Evolutionary conservation across 768 basidiomycete genomes (phyloP), one percentile per base, ranked within the genome.

Genomic region (Lentinula raphanica): DNA sequence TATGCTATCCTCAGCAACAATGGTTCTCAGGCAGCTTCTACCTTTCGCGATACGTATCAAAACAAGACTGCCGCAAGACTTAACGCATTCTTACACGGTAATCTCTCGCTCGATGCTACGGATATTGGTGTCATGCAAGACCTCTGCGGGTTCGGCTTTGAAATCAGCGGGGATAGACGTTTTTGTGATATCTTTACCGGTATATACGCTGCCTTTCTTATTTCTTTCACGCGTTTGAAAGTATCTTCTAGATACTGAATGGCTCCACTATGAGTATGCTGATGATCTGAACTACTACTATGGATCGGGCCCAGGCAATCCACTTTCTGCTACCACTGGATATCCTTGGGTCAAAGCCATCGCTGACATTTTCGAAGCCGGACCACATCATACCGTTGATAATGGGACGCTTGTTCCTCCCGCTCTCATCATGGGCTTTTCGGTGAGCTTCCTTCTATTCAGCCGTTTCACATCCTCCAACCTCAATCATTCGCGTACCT

Each of bases 251-350:
- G 75, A 70, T 7, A 61, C 61, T 6, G 77, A 79, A 62, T 77
- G 76, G 77, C 60, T 73, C 7, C 67, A 75, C 40, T 79, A 77
- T 48, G 77, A 79, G 60, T 78, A 79, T 54, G 76, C 76, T 2
- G 61, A 74, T 40, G 77, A 79, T 58, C 65, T 79, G 48, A 77
- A 76, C 60, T 79, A 79, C 50, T 78, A 77, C 61, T 78, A 77
- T 49, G 76, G 76, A 9, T 70, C 76, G n/a, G 77, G 77, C 9
- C 76, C 76, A 1, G 77, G 77, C 4, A 79, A 77, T 61, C 73
- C 74, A 1, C 68, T 74, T 23, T 70, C 76, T 0, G 76, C 71
- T 0, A 69, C 74, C 2, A 70, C 70, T 0, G 76, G 73, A 2
- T 74, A 65, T 44, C 76, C 76, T 0, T 76, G 73, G 73, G 58